Percentiles rank a stretch among this genome's conserved stretches.
These are phyloP conservation scores for Durio zibethinus DNA, from an alignment of 345 rosid genomes.

Conservation along the genomic window DNA sequence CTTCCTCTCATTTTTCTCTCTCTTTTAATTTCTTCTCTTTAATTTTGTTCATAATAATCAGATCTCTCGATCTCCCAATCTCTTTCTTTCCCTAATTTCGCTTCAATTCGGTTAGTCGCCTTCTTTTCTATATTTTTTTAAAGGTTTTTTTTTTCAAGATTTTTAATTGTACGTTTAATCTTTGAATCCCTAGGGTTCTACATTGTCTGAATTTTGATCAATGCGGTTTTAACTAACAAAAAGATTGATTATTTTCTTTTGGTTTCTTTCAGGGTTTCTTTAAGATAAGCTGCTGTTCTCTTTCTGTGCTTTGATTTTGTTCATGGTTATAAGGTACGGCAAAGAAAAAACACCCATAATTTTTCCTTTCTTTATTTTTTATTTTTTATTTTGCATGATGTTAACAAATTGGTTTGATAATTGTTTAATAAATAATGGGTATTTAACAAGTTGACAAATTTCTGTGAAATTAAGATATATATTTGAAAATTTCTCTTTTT, in stretches of 20 bases:
- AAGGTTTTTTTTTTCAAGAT: not conserved
- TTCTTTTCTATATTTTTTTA: not conserved
- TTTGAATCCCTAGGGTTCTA: conserved; percentile 8
- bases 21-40: not conserved
- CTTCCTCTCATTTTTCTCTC: not conserved
- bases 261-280: conserved; percentile 20
- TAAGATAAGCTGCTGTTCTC: not conserved
- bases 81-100: conserved; percentile 4
- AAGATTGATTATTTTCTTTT: not conserved
- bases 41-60: too few relatives aligned
- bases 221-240: not conserved
- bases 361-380: not conserved
- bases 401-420: not conserved
- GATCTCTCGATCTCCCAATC: conserved; percentile 16
- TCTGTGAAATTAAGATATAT: not conserved
- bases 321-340: conserved; percentile 29
- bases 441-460: not conserved
- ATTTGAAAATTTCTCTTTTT: not conserved
- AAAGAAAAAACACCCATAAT: not conserved
- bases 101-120: conserved; percentile 15
- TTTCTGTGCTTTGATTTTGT: conserved; percentile 26
- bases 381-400: not conserved
- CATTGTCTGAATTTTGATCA: not conserved
- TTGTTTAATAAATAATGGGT: not conserved
- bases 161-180: conserved; percentile 6